Evolutionary conservation across 768 basidiomycete genomes (phyloP), one percentile per base, ranked within the genome.

Genomic region (Russula compacta): DNA sequence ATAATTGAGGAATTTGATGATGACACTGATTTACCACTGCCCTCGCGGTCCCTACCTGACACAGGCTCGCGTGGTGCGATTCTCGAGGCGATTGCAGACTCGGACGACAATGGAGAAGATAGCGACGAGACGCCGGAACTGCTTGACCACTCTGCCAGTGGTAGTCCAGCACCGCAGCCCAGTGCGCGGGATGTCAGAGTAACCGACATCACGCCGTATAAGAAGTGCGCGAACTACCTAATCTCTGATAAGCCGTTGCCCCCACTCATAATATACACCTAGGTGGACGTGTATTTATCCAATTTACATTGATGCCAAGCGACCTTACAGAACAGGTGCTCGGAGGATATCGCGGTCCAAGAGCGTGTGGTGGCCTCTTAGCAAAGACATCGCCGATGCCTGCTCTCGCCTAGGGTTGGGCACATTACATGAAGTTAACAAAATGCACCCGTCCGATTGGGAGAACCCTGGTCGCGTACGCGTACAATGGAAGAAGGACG

Each of bases 221-320:
- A 92, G 78, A 82, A 79, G 89, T 91, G 69, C 69, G 82, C 79
- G 57, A 38, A 58, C 52, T 32, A 66, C 19, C 32, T 39, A 40
- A 60, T 56, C 59, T 42, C 32, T 35, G 56, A 51, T 63, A 56
- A 49, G 48, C 35, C 43, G 40, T 51, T 35, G 33, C 60, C 66
- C 66, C 60, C 42, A n/a, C 44, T 51, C 24, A 44, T 57, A n/a
- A 53, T 56, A 36, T 55, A 35, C 47, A 61, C 56, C 14, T 69
- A 97, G 94, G 68, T 97, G 95, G 95, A 87, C 92, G 48, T 91
- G 90, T 67, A 84, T 98, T 69, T 99, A 98, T 72, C 95, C 95
- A 6, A 89, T 98, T 69, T 98, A 98, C 73, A 83, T 98, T 59
- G 95, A 98, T 73, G 94, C 95, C 39, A 97, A 98, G 71, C 86